A percentile compares a stretch with the other conserved stretches of the same genome.
These are phyloP conservation scores for Boletus coccyginus DNA, from an alignment of 768 basidiomycete genomes.

Conservation along the genomic window DNA sequence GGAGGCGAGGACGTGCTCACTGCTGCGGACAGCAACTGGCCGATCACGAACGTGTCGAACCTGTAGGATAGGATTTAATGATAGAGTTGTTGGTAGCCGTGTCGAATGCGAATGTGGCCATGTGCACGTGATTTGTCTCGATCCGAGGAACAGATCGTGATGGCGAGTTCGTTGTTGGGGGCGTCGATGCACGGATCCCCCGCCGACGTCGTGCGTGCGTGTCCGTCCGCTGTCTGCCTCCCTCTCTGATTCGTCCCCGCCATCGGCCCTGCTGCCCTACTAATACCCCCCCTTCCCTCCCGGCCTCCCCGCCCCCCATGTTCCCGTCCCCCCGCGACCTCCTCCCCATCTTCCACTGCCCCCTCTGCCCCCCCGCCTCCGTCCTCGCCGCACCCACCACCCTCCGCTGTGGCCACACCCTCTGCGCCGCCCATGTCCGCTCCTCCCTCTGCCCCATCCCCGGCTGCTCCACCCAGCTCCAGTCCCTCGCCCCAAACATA, in stretches of 20 bases:
- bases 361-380: conserved; percentile 43
- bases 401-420: conserved; percentile 80
- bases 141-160: conserved; percentile 30
- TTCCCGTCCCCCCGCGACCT: conserved; percentile 26
- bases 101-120: background rate
- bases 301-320: conserved; percentile 8
- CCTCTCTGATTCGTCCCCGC: conserved; percentile 21
- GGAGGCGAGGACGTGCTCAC: background rate
- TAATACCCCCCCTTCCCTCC: conserved; percentile 1
- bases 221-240: conserved; percentile 12
- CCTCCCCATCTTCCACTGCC: conserved; percentile 48
- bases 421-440: conserved; percentile 61
- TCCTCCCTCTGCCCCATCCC: conserved; percentile 34
- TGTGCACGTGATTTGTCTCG: conserved; percentile 27
- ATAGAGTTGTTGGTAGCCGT: background rate
- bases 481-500: conserved; percentile 35
- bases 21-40: conserved; percentile 25
- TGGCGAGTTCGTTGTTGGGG: conserved; percentile 17
- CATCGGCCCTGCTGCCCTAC: conserved; percentile 12
- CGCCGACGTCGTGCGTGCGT: conserved; percentile 26
- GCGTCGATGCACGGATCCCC: conserved; percentile 26
- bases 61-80: conserved; percentile 11
- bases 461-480: conserved; percentile 29
- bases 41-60: conserved; percentile 23
- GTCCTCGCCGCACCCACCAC: conserved; percentile 46